Base-by-base conservation (phyloP, 371 early-diverging fungal species). In the Fennellomyces sp. region DNA sequence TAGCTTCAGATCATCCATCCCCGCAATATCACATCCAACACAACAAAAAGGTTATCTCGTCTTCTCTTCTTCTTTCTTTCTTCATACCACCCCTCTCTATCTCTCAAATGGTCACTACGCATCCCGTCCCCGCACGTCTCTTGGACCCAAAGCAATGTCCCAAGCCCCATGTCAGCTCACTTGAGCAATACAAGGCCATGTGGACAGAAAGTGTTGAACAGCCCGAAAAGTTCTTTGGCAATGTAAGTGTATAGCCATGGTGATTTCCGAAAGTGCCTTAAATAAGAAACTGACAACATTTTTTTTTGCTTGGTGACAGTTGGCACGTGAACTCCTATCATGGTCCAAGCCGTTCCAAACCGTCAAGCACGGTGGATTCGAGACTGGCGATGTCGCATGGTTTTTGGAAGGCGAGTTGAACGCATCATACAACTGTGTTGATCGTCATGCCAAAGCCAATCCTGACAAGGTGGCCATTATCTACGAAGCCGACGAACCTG, bases 351-450 rank as follows among this genome's bases (percentile, higher is more conserved):
- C 93, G n/a, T 94, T 92, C 68, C 67, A 84, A 35, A 84, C 80
- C 8, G 90, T 89, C 47, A 63, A 68, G n/a, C 61, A 65, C 26
- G 93, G 93, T 26, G 68, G 79, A 25, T 87, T 96, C 52, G 64
- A 80, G 4, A 74, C 81, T 28, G 96, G 94, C 52, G 86, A 95
- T 66, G 85, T 94, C 49, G 85, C 89, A 53, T 98, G 97, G 97
- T 99, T 98, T 83, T 78, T 84, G 17, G 95, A 93, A 52, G 99
- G 99, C 35, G 80, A 90, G 68, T 74, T 98, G 61, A 99, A 99
- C 75, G 95, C 93, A 13, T 87, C 91, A 35, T 95, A 94, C 84
- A 99, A 98, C 83, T 96, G 97, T 80, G 90, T 99, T 27, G 99
- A 99, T 69, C 92, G 98, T 42, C 95, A 97, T 80, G 97, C 94